Base-by-base conservation (phyloP, 306 rosid species). In the Herpetospermum pedunculosum region DNA sequence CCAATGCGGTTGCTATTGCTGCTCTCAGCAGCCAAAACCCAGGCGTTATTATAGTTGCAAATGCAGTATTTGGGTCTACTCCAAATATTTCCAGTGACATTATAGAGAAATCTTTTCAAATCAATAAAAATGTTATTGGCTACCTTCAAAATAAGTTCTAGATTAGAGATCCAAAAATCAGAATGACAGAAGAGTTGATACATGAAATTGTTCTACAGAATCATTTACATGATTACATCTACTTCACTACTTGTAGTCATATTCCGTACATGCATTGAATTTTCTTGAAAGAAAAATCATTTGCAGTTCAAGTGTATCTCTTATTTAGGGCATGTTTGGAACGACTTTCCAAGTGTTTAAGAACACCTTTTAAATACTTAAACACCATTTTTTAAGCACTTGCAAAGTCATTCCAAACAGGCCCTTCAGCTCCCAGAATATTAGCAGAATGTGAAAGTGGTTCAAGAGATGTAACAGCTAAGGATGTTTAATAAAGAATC, bases 11-110 rank as follows among this genome's bases (percentile, higher is more conserved):
- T 21, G 87, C 84, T 29, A 34, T 80, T 71, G 80, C 82, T 28
- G 82, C 82, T 44, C 82, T 83, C 2, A 83, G 78, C 53, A 80
- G 84, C 84, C 87, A 80, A 55, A 83, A 80, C 62, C 87, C 87
- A 1, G 87, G 87, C 2, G 87, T 77, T 26, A 55, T 80, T 10
- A 70, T 43, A 10, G 30, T 80, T 55, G 77, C 80, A 2, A 76
- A 73, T 37, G 80, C 84, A 19, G 84, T 80, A 44, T 83, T 83
- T 64, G 84, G 82, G 16, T 75, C 84, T 16, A 69, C 23, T 6
- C 82, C 87, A 6, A 26, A 69, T 43, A 77, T 83, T 37, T 55
- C 12, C 16, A 73, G 29, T 18, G 81, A 80, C n/a, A 43, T 83
- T 83, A 74, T 83, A 73, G 73, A 37, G 25, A 83, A 49, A 54